Conservation (phyloP, 2,329 filamentous ascomycete genomes). For the Calcarisporium arbuscula region DNA sequence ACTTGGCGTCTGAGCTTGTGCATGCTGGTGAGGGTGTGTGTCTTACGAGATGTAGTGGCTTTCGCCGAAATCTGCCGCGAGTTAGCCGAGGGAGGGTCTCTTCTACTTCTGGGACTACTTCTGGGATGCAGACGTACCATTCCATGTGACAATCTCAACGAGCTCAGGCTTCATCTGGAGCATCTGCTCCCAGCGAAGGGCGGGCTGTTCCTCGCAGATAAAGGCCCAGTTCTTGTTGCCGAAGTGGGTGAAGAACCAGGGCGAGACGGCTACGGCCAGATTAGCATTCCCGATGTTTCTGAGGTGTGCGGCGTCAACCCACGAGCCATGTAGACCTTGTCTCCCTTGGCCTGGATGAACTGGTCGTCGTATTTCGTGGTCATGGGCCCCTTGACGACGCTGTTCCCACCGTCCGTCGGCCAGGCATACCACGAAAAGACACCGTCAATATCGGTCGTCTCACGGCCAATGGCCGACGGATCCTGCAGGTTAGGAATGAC, state of each 20-base stretch:
- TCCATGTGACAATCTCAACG: slow-evolving; percentile 16
- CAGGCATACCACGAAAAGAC: slow-evolving; percentile 17
- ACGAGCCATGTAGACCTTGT: slow-evolving; percentile 16
- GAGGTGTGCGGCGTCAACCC: slow-evolving; percentile 7
- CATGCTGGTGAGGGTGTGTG: too few relatives aligned
- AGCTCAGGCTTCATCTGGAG: slow-evolving; percentile 15
- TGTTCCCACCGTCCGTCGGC: slow-evolving; percentile 16
- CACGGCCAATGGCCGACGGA: slow-evolving; percentile 8
- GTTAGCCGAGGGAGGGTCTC: too few relatives aligned
- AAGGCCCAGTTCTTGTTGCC: slow-evolving; percentile 17
- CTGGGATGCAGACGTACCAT: slow-evolving; percentile 9
- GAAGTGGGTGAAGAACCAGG: slow-evolving; percentile 18
- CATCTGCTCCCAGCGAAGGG: slow-evolving; percentile 15
- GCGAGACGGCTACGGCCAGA: slow-evolving; percentile 11
- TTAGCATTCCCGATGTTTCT: background rate
- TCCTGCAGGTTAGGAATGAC: slow-evolving; percentile 15
- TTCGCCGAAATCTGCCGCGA: slow-evolving; percentile 14
- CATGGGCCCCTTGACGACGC: slow-evolving; percentile 14
- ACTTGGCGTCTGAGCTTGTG: too few relatives aligned
- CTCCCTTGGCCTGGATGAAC: slow-evolving; percentile 11
- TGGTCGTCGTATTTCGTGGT: slow-evolving; percentile 14
- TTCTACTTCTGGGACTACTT: background rate
- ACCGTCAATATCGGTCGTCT: slow-evolving; percentile 13
- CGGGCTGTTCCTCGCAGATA: slow-evolving; percentile 16
- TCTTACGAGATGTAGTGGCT: slow-evolving; percentile 17